These are phyloP conservation scores for Cryoendolithus antarcticus DNA, from an alignment of 2,329 filamentous ascomycete species.

Conservation along the genomic window DNA sequence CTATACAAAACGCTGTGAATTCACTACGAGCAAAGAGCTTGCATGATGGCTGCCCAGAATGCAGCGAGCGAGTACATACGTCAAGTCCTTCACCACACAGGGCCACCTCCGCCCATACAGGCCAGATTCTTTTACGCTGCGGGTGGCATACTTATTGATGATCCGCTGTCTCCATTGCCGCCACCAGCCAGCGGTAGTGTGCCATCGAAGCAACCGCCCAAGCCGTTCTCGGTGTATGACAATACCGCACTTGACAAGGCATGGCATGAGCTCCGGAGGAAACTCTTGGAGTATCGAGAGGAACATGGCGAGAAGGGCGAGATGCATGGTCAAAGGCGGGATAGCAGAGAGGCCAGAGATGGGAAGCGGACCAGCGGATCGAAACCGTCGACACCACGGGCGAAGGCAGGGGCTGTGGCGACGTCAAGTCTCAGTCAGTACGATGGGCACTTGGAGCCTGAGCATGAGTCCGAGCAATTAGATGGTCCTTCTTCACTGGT, in stretches of 20 bases:
- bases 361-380: constrained; percentile 10
- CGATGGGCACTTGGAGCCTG: constrained; percentile 8
- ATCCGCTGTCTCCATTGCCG: constrained; percentile 27
- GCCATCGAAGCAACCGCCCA: constrained; percentile 18
- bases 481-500: constrained; percentile 5
- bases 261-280: constrained; percentile 23
- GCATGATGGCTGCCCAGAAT: constrained; percentile 4
- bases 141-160: constrained; percentile 24
- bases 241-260: constrained; percentile 24
- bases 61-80: constrained; percentile 32
- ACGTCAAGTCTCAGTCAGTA: constrained; percentile 15
- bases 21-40: not conserved
- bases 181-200: constrained; percentile 17
- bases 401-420: constrained; percentile 3
- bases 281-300: constrained; percentile 23
- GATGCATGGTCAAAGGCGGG: constrained; percentile 9
- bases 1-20: not conserved
- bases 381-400: constrained; percentile 7
- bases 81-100: constrained; percentile 29
- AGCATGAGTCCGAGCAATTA: constrained; percentile 4
- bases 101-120: constrained; percentile 22
- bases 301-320: constrained; percentile 21
- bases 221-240: constrained; percentile 27
- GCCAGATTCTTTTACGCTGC: constrained; percentile 26
- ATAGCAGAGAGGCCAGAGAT: constrained; percentile 8